Evolutionary conservation across 73 alveolate species (phyloP).

Genomic region (Paramecium sexaurelia): DNA sequence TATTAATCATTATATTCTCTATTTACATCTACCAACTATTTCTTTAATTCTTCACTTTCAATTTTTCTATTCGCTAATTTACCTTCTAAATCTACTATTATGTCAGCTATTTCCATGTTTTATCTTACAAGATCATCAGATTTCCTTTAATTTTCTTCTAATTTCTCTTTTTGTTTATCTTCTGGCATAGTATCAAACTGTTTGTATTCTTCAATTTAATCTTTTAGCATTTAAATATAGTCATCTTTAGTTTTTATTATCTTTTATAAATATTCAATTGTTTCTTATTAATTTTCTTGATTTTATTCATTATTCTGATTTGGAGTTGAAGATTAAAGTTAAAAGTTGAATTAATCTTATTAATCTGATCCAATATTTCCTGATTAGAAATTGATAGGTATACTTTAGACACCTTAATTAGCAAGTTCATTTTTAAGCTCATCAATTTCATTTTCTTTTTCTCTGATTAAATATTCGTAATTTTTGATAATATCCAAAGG

Average conservation of each 20-base stretch:
- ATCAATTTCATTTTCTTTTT: neutral
- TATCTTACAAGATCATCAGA: neutral
- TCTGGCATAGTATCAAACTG: neutral
- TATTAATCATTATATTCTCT: neutral
- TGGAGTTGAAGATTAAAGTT: neutral
- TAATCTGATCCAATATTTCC: neutral
- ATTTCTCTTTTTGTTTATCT: neutral
- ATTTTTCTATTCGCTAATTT: neutral
- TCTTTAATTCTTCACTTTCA: neutral
- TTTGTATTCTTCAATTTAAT: neutral
- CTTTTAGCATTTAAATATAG: neutral
- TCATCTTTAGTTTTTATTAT: neutral
- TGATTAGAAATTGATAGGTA: neutral
- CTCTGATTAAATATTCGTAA: constrained; percentile 2
- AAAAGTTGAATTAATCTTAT: neutral
- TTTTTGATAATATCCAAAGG: neutral
- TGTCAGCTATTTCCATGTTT: neutral
- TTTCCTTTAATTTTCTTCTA: neutral
- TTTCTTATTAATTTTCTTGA: neutral
- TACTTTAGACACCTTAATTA: neutral
- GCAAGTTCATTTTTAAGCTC: neutral
- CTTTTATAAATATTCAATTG: neutral
- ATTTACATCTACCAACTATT: neutral
- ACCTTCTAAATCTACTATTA: neutral
- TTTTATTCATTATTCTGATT: neutral